Evolutionary conservation across 2,329 filamentous ascomycete genomes (phyloP), one percentile per base, ranked within the genome.

Genomic region (Ceratocystis variospora): DNA sequence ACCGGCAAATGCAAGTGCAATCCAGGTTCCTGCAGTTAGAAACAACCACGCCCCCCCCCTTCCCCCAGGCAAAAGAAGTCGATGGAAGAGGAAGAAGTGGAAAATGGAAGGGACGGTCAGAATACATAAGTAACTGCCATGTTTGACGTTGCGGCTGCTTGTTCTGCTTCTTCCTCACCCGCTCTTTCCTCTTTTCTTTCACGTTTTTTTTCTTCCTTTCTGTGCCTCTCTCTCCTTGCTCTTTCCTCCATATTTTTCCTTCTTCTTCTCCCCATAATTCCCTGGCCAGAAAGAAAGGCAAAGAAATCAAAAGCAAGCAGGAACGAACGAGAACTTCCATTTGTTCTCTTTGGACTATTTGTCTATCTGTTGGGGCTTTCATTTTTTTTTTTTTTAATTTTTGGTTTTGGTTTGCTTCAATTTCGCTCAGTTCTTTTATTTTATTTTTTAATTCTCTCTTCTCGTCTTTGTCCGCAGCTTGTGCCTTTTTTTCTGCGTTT

Each of bases 61-160:
- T 19, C 17, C 45, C n/a, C n/a, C 19, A 15, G 48, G 48, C 48
- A 25, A 25, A 28, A 53, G 19, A 53, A 53, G 48, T 10, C 48
- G 48, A 12, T 53, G 48, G 48, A 53, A 53, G 48, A n/a, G 48
- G 28, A 10, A 25, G 48, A 25, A 15, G 17, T 3, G 22, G n/a
- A 22, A 22, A 25, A 25, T 19, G 19, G 48, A 53, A 53, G 48
- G 48, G 48, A 53, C 37, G 31, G 19, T 2, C 59, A 41, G 28
- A 33, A 57, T 57, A 57, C 53, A 57, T 57, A 57, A 57, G 62
- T 63, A 48, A 25, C 48, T 33, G 28, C 22, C 31, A 25, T 57
- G 62, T 45, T 57, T 48, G 48, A 41, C 19, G 48, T 44, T 64
- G 17, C 50, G 22, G 44, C 28, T 63, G 8, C 17, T 45, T 31